phyloP scores from a whole-genome alignment of 306 rosid genomes.

The Ormosia semicastrata region DNA sequence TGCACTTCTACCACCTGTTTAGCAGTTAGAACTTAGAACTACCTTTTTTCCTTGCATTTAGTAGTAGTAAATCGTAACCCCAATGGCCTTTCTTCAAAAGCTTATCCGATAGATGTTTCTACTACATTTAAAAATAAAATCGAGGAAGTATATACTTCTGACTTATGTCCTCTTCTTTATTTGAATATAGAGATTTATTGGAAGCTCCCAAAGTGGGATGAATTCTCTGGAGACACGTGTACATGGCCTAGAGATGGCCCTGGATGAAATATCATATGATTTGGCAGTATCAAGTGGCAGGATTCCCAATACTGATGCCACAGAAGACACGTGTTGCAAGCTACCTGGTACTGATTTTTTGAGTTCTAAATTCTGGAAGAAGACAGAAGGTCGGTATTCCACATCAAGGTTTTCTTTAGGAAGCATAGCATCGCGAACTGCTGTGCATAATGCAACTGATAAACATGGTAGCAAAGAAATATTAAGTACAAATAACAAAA shows the following conservation, averaged over 20 bases:
- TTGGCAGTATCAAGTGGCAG: constrained; percentile 76
- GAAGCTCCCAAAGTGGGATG: constrained; percentile 89
- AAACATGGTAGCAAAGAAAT: constrained; percentile 44
- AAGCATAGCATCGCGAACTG: constrained; percentile 38
- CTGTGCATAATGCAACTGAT: constrained; percentile 33
- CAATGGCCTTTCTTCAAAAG: constrained; percentile 1
- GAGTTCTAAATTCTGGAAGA: constrained; percentile 93
- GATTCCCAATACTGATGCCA: constrained; percentile 45
- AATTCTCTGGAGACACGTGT: constrained; percentile 90
- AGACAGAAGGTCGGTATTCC: constrained; percentile 67
- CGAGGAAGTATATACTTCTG: constrained; percentile 8
- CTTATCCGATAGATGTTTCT: neutral
- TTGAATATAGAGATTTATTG: constrained; percentile 78
- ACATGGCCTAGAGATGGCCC: constrained; percentile 80
- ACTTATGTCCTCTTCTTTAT: constrained; percentile 24
- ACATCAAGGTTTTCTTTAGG: constrained; percentile 59
- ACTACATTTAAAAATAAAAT: neutral
- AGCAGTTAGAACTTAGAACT: neutral
- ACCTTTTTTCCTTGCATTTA: neutral
- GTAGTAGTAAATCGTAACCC: neutral
- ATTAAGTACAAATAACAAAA: constrained; percentile 35
- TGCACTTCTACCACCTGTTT: neutral
- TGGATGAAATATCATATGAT: constrained; percentile 87
- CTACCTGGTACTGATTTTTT: constrained; percentile 91
- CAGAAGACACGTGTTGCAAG: constrained; percentile 81